Percentiles rank a stretch among this genome's conserved stretches.
phyloP scores from a whole-genome alignment of 2,329 filamentous ascomycete species.

The Fusarium sulawesiense region DNA sequence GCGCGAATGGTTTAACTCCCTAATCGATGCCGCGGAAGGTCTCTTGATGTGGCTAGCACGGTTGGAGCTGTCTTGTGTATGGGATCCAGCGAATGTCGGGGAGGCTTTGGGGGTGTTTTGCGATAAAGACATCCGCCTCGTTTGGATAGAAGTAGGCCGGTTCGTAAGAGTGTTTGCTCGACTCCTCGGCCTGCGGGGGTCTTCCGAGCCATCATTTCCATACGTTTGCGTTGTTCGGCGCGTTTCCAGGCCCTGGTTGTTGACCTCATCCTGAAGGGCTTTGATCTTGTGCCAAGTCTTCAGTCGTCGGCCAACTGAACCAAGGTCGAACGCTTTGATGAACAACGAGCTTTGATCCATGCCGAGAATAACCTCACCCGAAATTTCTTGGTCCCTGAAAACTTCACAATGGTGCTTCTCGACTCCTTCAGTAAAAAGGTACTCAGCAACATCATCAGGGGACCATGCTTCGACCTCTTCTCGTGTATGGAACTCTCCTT shows the following conservation, averaged over 20 bases:
- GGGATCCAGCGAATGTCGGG: conserved; percentile 57
- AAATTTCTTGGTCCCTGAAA: conserved; percentile 95
- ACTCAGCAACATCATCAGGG: conserved; percentile 85
- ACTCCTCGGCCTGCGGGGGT: conserved; percentile 62
- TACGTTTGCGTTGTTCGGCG: conserved; percentile 67
- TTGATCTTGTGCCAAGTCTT: conserved; percentile 99
- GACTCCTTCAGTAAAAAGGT: conserved; percentile 85
- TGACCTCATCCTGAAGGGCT: conserved; percentile 87
- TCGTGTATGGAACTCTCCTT: conserved; percentile 74
- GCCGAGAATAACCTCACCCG: conserved; percentile 89
- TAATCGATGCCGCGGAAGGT: conserved; percentile 84
- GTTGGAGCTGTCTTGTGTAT: conserved; percentile 58
- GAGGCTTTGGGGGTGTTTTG: conserved; percentile 61
- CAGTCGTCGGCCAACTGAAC: conserved; percentile 86
- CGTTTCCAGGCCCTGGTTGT: conserved; percentile 57
- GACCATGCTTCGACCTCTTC: conserved; percentile 84
- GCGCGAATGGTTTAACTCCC: conserved; percentile 84
- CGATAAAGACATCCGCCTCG: conserved; percentile 60
- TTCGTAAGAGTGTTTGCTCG: conserved; percentile 69
- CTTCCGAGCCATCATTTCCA: conserved; percentile 70
- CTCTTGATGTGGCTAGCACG: conserved; percentile 64
- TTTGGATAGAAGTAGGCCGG: conserved; percentile 60
- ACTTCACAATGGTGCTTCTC: conserved; percentile 93
- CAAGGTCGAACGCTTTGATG: conserved; percentile 94
- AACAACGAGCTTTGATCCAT: conserved; percentile 97